phyloP scores from a whole-genome alignment of 108 stramenopile species.

The Nannochloropsis oceanica region DNA sequence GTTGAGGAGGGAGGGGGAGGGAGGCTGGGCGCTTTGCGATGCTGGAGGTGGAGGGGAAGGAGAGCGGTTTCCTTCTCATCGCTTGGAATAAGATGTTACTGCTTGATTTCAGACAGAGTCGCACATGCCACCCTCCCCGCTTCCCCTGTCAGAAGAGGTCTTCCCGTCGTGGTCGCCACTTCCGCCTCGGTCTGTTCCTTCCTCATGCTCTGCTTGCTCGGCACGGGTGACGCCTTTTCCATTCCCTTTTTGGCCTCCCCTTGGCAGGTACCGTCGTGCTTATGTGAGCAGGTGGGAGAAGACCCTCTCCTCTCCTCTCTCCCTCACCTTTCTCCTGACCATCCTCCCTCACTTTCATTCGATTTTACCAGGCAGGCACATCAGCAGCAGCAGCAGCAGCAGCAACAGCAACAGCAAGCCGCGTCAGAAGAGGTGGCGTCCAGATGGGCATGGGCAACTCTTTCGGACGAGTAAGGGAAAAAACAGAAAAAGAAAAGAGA shows the following conservation, averaged over 20 bases:
- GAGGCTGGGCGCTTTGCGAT: too few species aligned
- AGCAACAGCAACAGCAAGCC: background rate
- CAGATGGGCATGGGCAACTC: constrained; percentile 80
- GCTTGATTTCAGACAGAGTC: too few species aligned
- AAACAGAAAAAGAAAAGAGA: background rate
- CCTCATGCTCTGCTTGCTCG: background rate
- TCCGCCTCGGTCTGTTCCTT: background rate
- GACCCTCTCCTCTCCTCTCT: background rate
- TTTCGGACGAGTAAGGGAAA: constrained; percentile 57
- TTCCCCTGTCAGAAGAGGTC: background rate
- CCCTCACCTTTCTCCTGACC: background rate
- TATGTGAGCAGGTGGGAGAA: background rate
- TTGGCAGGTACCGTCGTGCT: background rate
- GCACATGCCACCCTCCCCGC: too few species aligned
- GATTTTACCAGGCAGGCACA: background rate
- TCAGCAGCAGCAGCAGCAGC: background rate
- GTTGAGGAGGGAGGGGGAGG: too few species aligned
- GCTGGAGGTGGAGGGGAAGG: too few species aligned
- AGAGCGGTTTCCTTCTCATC: too few species aligned
- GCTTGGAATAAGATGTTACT: too few species aligned
- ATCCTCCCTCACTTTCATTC: background rate
- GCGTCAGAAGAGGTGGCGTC: background rate
- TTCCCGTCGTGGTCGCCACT: background rate
- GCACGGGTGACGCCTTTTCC: background rate
- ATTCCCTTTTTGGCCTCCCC: background rate